Evolutionary conservation across 2,329 filamentous ascomycete species (phyloP), one percentile per base, ranked within the genome.

Genomic region (Neophaeococcomyces mojaviensis): DNA sequence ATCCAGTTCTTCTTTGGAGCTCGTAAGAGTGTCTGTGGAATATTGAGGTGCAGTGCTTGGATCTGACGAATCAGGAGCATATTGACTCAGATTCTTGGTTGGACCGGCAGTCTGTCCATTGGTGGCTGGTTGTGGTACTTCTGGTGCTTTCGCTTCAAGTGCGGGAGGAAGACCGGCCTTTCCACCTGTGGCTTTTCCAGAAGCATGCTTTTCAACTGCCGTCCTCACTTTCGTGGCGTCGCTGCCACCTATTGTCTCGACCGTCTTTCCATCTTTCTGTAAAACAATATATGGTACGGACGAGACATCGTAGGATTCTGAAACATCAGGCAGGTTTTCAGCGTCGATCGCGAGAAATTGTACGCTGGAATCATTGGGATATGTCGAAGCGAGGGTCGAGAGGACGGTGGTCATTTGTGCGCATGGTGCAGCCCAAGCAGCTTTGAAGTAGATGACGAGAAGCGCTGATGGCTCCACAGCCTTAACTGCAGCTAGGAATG

Each of bases 381-480:
- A 95, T 64, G 89, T 88, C 60, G 81, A 80, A 54, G 90, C 89
- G 55, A 98, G 85, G 18, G 88, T 84, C 61, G 79, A 76, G 54
- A 98, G 79, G 57, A 97, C 85, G 41, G 82, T 85, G 56, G 79
- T 80, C 89, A 97, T 97, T 69, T 96, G 88, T 53, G 86, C 82
- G 73, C 92, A 97, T 37, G 92, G 92, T 49, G 88, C 88, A 24
- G 92, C 92, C 92, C 92, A 98, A 55, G 89, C 86, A 16, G 92
- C 88, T 66, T 97, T 86, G 74, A 98, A 98, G 64, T 89, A 96
- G 62, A 94, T 79, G 61, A 96, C 76, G 52, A 90, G 75, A 49
- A 96, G 79, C 13, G 85, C 79, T 13, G 81, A 77, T 2, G 82
- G 62, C 9, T 86, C 78, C 12, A 89, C 74, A 34, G 79, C 74